Conservation (phyloP, 1,284 basidiomycete genomes). For the Retiboletus flavoniger region DNA sequence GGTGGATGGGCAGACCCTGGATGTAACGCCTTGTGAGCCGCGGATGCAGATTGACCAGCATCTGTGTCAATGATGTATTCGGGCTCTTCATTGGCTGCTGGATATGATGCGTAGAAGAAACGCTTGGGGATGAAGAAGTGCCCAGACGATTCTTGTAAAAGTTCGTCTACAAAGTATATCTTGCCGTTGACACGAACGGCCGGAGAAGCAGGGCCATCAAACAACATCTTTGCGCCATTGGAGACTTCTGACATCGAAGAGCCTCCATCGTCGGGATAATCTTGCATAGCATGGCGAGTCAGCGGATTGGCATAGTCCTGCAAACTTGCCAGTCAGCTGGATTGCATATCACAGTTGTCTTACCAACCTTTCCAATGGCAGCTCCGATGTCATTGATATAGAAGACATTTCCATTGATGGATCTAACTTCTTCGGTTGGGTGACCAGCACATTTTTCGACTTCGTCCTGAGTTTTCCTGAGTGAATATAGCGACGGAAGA, state of each 20-base stretch:
- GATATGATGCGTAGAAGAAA: slow-evolving; percentile 17
- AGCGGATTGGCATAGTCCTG: slow-evolving; percentile 33
- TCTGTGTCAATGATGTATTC: not conserved
- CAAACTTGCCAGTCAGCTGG: not conserved
- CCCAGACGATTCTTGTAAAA: slow-evolving; percentile 12
- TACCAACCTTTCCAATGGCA: not conserved
- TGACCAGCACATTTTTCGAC: not conserved
- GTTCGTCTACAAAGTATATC: slow-evolving; percentile 28
- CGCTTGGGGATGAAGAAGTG: slow-evolving; percentile 24
- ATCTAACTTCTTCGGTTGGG: not conserved
- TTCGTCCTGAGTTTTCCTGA: slow-evolving; percentile 5
- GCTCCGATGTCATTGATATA: slow-evolving; percentile 25
- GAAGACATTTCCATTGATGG: slow-evolving; percentile 25
- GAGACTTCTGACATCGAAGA: slow-evolving; percentile 23
- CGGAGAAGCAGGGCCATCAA: slow-evolving; percentile 23
- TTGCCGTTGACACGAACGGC: slow-evolving; percentile 13
- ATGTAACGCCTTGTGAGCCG: not conserved
- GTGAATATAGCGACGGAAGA: slow-evolving; percentile 22
- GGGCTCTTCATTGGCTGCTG: not conserved
- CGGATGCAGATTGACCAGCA: not conserved
- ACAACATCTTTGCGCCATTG: slow-evolving; percentile 25
- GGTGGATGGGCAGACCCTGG: not conserved
- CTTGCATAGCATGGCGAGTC: slow-evolving; percentile 20
- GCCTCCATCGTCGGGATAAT: slow-evolving; percentile 27
- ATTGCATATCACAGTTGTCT: not conserved